phyloP scores from a whole-genome alignment of 2,329 filamentous ascomycete genomes.

The Trichoderma oligosporum region DNA sequence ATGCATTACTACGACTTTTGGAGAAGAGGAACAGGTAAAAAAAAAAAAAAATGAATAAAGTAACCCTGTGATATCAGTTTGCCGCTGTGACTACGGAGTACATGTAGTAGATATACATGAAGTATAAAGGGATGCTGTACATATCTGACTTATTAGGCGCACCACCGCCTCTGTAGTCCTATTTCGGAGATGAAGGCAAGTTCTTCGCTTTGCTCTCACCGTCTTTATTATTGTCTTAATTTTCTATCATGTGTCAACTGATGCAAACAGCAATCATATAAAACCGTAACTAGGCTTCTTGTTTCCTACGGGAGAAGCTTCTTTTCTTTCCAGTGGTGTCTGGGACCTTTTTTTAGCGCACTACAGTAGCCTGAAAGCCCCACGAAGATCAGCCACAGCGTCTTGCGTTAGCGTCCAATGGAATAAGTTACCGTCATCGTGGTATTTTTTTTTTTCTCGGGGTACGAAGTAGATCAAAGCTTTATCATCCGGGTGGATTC shows the following conservation, averaged over 20 bases:
- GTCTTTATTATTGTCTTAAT: too few species aligned
- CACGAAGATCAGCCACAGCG: slow-evolving; percentile 15
- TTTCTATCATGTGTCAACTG: too few species aligned
- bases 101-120: too few species aligned
- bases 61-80: not conserved
- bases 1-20: not conserved
- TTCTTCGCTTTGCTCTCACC: not conserved
- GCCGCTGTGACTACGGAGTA: too few species aligned
- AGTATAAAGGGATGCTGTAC: too few species aligned
- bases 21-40: not conserved
- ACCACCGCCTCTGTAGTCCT: not conserved
- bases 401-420: slow-evolving; percentile 5
- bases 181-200: not conserved
- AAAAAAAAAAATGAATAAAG: not conserved
- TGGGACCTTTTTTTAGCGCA: slow-evolving; percentile 13
- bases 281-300: too few species aligned
- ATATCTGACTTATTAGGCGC: not conserved
- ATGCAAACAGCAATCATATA: not conserved
- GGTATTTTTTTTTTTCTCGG: slow-evolving; percentile 3
- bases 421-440: not conserved
- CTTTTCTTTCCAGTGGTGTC: not conserved
- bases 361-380: slow-evolving; percentile 1
- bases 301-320: too few species aligned
- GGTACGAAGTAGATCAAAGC: slow-evolving; percentile 3
- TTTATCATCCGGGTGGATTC: slow-evolving; percentile 9